A percentile compares a stretch with the other conserved stretches of the same genome.
These are phyloP conservation scores for Plasmopara muralis DNA, from an alignment of 352 stramenopile genomes.

Conservation along the genomic window DNA sequence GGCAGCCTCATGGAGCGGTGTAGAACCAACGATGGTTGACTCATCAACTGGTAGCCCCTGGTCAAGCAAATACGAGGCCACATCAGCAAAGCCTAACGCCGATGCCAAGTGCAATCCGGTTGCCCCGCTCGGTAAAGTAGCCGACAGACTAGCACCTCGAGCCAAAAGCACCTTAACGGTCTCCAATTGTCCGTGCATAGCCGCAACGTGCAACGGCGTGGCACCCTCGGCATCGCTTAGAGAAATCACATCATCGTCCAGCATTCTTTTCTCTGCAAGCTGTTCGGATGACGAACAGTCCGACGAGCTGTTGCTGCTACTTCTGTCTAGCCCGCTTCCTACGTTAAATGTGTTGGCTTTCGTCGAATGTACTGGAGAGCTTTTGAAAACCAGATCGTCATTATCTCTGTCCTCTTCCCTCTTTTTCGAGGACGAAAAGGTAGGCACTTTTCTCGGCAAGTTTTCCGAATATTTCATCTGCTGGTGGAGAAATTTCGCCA, in stretches of 20 bases:
- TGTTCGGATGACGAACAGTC: slow-evolving; percentile 27
- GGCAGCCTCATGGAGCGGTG: slow-evolving; percentile 44
- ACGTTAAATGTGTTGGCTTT: slow-evolving; percentile 14
- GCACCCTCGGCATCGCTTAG: slow-evolving; percentile 31
- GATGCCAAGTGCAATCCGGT: slow-evolving; percentile 51
- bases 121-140: slow-evolving; percentile 33
- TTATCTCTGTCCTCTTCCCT: slow-evolving; percentile 13
- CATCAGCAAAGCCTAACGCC: slow-evolving; percentile 32
- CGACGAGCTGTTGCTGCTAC: slow-evolving; percentile 20
- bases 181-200: slow-evolving; percentile 54
- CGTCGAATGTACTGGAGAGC: slow-evolving; percentile 10
- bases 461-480: slow-evolving; percentile 21
- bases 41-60: slow-evolving; percentile 34
- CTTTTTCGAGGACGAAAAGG: slow-evolving; percentile 22
- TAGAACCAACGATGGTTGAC: slow-evolving; percentile 34
- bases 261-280: slow-evolving; percentile 16
- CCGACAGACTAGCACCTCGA: slow-evolving; percentile 36
- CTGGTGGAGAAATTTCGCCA: slow-evolving; percentile 36
- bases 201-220: slow-evolving; percentile 49
- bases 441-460: slow-evolving; percentile 9
- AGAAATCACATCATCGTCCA: slow-evolving; percentile 16
- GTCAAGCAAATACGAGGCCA: slow-evolving; percentile 37
- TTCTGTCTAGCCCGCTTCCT: slow-evolving; percentile 17
- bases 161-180: slow-evolving; percentile 41
- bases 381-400: slow-evolving; percentile 15